Percentiles rank a stretch among this genome's conserved stretches.
Conservation (phyloP, 1,139 yeast genomes). For the Candida sp. region DNA sequence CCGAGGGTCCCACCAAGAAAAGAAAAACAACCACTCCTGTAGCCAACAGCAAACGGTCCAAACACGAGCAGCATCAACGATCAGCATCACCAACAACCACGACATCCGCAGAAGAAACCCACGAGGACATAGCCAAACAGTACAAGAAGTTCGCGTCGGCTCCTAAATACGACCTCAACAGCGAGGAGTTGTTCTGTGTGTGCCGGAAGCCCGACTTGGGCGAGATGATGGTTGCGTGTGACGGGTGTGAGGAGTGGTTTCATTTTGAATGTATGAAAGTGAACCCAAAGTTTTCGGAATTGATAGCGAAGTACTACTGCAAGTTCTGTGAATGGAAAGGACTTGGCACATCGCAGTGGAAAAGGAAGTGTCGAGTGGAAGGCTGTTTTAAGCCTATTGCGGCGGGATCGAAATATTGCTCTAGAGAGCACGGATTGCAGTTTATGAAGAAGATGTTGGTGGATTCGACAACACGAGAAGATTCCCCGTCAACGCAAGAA, state of each 20-base stretch:
- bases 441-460: conserved; percentile 45
- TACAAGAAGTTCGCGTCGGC: conserved; percentile 47
- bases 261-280: conserved; percentile 82
- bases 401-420: conserved; percentile 70
- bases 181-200: conserved; percentile 75
- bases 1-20: background rate
- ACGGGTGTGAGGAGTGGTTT: conserved; percentile 96
- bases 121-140: conserved; percentile 48
- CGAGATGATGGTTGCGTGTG: conserved; percentile 90
- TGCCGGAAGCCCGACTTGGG: conserved; percentile 80
- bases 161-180: conserved; percentile 47
- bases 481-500: conserved; percentile 13
- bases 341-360: conserved; percentile 60
- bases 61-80: background rate
- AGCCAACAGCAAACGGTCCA: background rate
- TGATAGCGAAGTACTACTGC: conserved; percentile 74
- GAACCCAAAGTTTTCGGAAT: conserved; percentile 51
- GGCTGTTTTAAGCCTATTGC: conserved; percentile 64
- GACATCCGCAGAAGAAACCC: conserved; percentile 20
- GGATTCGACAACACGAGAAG: conserved; percentile 18
- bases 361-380: conserved; percentile 70
- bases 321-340: conserved; percentile 68
- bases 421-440: conserved; percentile 68
- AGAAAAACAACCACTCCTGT: background rate
- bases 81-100: background rate